These are phyloP conservation scores for Zelonia costaricensis DNA, from an alignment of 208 protist genomes.

Conservation along the genomic window DNA sequence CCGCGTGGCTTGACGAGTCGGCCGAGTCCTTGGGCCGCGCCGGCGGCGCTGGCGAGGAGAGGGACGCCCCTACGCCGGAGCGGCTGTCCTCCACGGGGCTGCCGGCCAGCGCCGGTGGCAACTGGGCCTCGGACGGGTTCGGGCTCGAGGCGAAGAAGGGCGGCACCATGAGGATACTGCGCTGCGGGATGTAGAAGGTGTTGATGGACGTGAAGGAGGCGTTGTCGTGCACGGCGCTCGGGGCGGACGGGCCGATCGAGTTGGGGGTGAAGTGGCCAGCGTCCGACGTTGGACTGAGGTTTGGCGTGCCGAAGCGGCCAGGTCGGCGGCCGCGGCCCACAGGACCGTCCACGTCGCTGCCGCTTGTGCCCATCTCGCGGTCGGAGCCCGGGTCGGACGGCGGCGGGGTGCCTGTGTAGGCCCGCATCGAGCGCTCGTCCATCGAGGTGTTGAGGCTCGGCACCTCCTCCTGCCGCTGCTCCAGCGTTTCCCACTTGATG, in stretches of 20 bases:
- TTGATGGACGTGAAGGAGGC: slow-evolving; percentile 20
- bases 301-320: background rate
- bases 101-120: slow-evolving; percentile 1
- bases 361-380: slow-evolving; percentile 4
- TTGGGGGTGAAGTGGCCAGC: background rate
- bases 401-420: slow-evolving; percentile 8
- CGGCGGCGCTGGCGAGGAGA: too few relatives aligned
- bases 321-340: background rate
- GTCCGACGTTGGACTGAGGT: background rate
- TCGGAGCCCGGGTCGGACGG: slow-evolving; percentile 8
- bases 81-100: background rate
- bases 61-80: background rate
- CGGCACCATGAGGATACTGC: slow-evolving; percentile 32
- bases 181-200: slow-evolving; percentile 33
- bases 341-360: background rate
- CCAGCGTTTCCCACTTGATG: slow-evolving; percentile 63
- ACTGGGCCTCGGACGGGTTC: slow-evolving; percentile 10
- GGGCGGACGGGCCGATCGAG: background rate
- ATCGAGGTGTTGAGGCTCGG: slow-evolving; percentile 30
- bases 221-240: slow-evolving; percentile 7
- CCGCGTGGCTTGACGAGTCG: too few relatives aligned
- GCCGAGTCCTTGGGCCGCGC: too few relatives aligned
- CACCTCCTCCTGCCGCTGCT: slow-evolving; percentile 30
- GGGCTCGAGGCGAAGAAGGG: slow-evolving; percentile 5
- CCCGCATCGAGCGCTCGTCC: slow-evolving; percentile 25